phyloP scores from a whole-genome alignment of 768 basidiomycete genomes.

The Xerocomellus amylosporus region DNA sequence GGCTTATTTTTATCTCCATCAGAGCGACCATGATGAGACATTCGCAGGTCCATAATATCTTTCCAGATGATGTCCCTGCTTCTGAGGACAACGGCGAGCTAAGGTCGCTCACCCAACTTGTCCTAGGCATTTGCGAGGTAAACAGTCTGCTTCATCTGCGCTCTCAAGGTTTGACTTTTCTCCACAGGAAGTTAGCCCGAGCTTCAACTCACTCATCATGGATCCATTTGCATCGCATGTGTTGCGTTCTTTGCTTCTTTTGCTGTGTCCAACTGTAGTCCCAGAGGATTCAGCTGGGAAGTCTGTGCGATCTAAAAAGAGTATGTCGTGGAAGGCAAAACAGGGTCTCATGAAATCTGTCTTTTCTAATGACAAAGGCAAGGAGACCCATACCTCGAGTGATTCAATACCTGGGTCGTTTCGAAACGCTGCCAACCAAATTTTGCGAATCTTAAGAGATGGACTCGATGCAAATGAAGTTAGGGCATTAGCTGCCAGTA shows the following conservation, averaged over 20 bases:
- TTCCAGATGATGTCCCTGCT: constrained; percentile 45
- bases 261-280: constrained; percentile 65
- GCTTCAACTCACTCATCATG: constrained; percentile 63
- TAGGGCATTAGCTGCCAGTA: constrained; percentile 69
- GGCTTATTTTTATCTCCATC: neutral
- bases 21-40: neutral
- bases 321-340: constrained; percentile 74
- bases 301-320: constrained; percentile 79
- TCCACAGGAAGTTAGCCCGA: constrained; percentile 65
- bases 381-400: constrained; percentile 29
- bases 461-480: constrained; percentile 67
- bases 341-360: constrained; percentile 83
- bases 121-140: constrained; percentile 66
- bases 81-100: constrained; percentile 61
- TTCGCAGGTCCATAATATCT: constrained; percentile 51
- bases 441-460: constrained; percentile 52
- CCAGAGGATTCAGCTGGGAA: constrained; percentile 37
- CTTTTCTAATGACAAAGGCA: constrained; percentile 48
- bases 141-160: constrained; percentile 14
- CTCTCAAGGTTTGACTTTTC: constrained; percentile 15
- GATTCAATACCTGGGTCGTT: constrained; percentile 48
- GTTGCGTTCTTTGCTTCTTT: constrained; percentile 70
- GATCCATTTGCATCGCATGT: constrained; percentile 93
- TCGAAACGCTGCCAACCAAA: constrained; percentile 37
- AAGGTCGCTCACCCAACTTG: constrained; percentile 58